Evolutionary conservation across 1,139 yeast species (phyloP).

Genomic region (Ashbya aceris): DNA sequence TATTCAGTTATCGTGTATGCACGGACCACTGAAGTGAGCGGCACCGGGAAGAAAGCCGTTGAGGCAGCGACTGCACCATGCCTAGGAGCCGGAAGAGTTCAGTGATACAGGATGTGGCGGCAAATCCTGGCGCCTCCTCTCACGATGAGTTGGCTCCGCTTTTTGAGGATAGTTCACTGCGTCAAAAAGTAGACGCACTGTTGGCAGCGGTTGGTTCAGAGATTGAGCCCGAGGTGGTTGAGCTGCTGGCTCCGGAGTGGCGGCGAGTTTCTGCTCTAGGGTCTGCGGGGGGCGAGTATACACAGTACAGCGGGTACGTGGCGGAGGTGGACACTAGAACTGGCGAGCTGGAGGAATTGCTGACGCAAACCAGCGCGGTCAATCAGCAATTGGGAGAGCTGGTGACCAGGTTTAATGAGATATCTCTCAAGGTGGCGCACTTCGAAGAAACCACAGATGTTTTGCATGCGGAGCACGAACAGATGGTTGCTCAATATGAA

Average conservation of each 20-base stretch:
- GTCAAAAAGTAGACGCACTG: background rate
- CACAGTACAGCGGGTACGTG: background rate
- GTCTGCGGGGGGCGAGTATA: background rate
- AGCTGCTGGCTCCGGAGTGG: too few relatives aligned
- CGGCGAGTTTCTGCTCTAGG: too few relatives aligned
- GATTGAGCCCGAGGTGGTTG: too few relatives aligned
- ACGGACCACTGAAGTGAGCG: too few relatives aligned
- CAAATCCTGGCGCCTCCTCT: conserved; percentile 10
- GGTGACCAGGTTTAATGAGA: conserved; percentile 2
- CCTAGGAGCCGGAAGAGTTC: conserved; percentile 21
- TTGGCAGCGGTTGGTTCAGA: too few relatives aligned
- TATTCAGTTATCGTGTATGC: too few relatives aligned
- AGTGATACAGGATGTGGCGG: conserved; percentile 23
- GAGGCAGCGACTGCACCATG: conserved; percentile 9
- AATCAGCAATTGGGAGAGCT: background rate
- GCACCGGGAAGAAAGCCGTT: too few relatives aligned
- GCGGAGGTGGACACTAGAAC: background rate
- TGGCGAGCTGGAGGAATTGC: background rate
- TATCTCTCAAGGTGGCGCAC: conserved; percentile 14
- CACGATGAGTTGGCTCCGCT: conserved; percentile 1
- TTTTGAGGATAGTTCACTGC: background rate
- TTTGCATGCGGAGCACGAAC: conserved; percentile 43
- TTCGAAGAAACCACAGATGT: conserved; percentile 30
- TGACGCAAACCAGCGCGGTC: conserved; percentile 4
- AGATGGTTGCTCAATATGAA: conserved; percentile 36